Percentiles rank a stretch among this genome's conserved stretches.
These are phyloP conservation scores for Phytophthora syringae DNA, from an alignment of 352 stramenopile species.

Conservation along the genomic window DNA sequence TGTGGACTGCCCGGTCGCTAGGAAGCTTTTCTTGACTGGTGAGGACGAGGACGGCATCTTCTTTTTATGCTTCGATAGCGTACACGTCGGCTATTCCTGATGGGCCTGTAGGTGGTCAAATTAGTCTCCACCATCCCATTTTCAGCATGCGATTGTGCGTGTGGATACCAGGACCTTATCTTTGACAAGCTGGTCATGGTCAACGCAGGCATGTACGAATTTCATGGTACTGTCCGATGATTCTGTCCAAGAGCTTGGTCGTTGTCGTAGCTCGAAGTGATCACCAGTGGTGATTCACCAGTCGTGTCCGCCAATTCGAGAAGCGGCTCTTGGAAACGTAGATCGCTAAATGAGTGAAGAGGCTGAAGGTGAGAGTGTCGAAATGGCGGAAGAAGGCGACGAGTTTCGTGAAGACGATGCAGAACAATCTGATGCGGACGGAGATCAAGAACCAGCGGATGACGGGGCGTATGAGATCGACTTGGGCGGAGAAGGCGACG, in stretches of 20 bases:
- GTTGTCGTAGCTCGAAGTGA: no score
- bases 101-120: neutral
- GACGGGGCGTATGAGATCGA: conserved; percentile 24
- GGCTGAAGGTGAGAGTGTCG: neutral
- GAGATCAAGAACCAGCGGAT: neutral
- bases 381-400: conserved; percentile 6
- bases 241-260: no score
- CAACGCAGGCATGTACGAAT: no score
- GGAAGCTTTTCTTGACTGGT: neutral
- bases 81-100: conserved; percentile 16
- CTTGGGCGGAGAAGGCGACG: conserved; percentile 3
- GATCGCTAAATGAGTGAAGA: conserved; percentile 11
- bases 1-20: conserved; percentile 2
- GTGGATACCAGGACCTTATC: neutral
- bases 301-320: neutral
- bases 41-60: conserved; percentile 14
- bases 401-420: conserved; percentile 1
- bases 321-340: conserved; percentile 2
- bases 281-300: no score
- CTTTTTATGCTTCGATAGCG: no score
- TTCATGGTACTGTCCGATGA: neutral
- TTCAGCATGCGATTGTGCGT: conserved; percentile 17
- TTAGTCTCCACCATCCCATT: conserved; percentile 18
- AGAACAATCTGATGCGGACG: conserved; percentile 3
- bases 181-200: neutral